Evolutionary conservation across 2,329 filamentous ascomycete genomes (phyloP).

Genomic region (Arthrobotrys sinensis): DNA sequence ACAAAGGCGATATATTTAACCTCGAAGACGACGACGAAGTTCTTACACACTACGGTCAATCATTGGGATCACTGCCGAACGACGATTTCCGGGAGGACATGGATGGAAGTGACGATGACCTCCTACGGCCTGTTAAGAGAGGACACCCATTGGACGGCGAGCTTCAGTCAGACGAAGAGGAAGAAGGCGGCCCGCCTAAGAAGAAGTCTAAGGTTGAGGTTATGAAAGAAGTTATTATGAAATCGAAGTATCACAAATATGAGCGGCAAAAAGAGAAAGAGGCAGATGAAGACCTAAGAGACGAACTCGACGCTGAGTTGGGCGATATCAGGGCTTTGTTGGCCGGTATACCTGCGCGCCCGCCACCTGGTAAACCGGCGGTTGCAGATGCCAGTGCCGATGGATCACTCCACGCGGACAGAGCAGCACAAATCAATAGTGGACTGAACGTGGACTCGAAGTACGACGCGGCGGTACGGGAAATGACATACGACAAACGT

Average conservation of each 20-base stretch:
- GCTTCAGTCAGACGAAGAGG: slow-evolving; percentile 70
- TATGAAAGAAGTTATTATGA: slow-evolving; percentile 97
- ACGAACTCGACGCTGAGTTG: slow-evolving; percentile 87
- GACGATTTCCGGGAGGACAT: slow-evolving; percentile 89
- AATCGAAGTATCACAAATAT: slow-evolving; percentile 95
- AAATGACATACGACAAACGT: slow-evolving; percentile 86
- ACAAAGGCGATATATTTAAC: slow-evolving; percentile 82
- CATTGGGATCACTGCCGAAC: slow-evolving; percentile 73
- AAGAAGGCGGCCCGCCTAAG: slow-evolving; percentile 77
- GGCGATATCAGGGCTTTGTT: slow-evolving; percentile 82
- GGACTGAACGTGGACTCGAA: slow-evolving; percentile 70
- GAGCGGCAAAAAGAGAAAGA: slow-evolving; percentile 94
- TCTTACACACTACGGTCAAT: slow-evolving; percentile 87
- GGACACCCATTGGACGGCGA: slow-evolving; percentile 70
- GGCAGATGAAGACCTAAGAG: slow-evolving; percentile 88
- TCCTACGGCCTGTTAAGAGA: slow-evolving; percentile 72
- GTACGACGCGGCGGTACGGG: slow-evolving; percentile 86
- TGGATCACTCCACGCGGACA: slow-evolving; percentile 73
- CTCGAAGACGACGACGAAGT: slow-evolving; percentile 84
- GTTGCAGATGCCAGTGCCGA: slow-evolving; percentile 67
- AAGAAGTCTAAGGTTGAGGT: slow-evolving; percentile 98
- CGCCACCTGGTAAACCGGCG: slow-evolving; percentile 65
- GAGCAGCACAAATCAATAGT: slow-evolving; percentile 69
- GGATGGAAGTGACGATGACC: slow-evolving; percentile 73
- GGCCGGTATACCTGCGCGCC: slow-evolving; percentile 68